Base-by-base conservation (phyloP, 2,329 filamentous ascomycete genomes). In the Teratosphaeria destructans region DNA sequence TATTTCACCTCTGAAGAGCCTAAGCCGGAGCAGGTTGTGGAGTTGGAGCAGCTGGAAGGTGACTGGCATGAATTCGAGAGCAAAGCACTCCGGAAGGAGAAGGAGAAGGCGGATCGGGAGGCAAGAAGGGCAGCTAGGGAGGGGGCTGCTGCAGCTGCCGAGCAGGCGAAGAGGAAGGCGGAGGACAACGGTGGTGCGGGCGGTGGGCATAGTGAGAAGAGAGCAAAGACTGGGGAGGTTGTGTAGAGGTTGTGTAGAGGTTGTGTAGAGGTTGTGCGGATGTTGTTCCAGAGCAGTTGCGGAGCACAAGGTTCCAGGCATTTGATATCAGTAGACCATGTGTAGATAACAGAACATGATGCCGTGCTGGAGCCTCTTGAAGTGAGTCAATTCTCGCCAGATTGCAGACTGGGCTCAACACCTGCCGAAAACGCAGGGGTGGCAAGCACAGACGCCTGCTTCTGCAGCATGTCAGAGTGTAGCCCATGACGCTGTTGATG, bases 11-110 rank as follows among this genome's bases (percentile, higher is more conserved):
- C 80, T 43, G 94, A 99, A 74, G 85, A 90, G 66, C 93, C 94
- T 19, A 74, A 79, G 59, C 80, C 92, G 26, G 83, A 82, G 68
- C 90, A 95, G 70, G 89, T 91, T 49, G 79, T 86, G 64, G 92
- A 96, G 85, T 82, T 99, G 56, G 85, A 87, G 61, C 79, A 86
- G 55, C 81, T 99, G 34, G 85, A 94, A 67, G 94, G 94, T 26
- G 94, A 99, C 68, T 99, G 94, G 94, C 94, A 99, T 71, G 94
- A 99, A 72, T 96, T 97, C 69, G 94, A 99, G 76, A 95, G 90
- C 59, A 99, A 99, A 76, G 92, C 91, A 16, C 80, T 96, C 29
- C 82, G 94, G 35, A 94, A 94, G 66, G 92, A 96, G 73, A 93
- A 91, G 67, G 90, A 94, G 72, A 83, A 84, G 58, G 75, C 77